Percentiles rank a stretch among this genome's conserved stretches.
Evolutionary conservation across 306 rosid genomes (phyloP).

Genomic region (Quercus robur): DNA sequence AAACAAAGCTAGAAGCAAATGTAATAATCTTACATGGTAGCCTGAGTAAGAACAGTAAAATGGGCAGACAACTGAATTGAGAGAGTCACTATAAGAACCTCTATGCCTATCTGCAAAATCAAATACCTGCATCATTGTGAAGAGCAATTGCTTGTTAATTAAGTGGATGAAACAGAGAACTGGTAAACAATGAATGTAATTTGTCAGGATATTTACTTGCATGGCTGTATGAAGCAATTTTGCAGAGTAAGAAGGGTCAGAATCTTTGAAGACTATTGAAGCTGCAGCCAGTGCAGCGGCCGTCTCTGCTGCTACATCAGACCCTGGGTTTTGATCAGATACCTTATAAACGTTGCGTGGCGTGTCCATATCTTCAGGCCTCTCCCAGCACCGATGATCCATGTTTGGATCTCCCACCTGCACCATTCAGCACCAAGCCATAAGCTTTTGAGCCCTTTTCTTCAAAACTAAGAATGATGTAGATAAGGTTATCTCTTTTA

Average conservation of each 20-base stretch:
- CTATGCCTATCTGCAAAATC: constrained; percentile 73
- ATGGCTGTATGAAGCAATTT: constrained; percentile 69
- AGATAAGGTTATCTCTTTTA: neutral
- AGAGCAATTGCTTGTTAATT: neutral
- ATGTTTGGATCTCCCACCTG: constrained; percentile 83
- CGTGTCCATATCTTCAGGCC: constrained; percentile 95
- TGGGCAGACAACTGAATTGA: constrained; percentile 72
- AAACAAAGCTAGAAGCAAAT: neutral
- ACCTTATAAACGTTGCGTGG: constrained; percentile 72
- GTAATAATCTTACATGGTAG: constrained; percentile 51
- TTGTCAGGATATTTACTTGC: constrained; percentile 30
- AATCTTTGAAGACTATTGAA: constrained; percentile 70
- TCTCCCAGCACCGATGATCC: constrained; percentile 91
- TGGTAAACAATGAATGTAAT: neutral
- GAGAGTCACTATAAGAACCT: constrained; percentile 81
- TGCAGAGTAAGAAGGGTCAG: constrained; percentile 61
- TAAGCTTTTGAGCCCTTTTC: neutral
- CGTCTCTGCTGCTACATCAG: constrained; percentile 86
- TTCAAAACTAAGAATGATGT: neutral
- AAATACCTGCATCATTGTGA: constrained; percentile 50
- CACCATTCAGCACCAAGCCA: neutral
- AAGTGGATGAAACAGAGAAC: neutral
- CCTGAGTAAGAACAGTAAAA: constrained; percentile 94
- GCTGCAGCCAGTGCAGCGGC: constrained; percentile 94
- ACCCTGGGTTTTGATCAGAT: constrained; percentile 71